These are phyloP conservation scores for Bisporella sp. DNA, from an alignment of 2,329 filamentous ascomycete species.

Conservation along the genomic window DNA sequence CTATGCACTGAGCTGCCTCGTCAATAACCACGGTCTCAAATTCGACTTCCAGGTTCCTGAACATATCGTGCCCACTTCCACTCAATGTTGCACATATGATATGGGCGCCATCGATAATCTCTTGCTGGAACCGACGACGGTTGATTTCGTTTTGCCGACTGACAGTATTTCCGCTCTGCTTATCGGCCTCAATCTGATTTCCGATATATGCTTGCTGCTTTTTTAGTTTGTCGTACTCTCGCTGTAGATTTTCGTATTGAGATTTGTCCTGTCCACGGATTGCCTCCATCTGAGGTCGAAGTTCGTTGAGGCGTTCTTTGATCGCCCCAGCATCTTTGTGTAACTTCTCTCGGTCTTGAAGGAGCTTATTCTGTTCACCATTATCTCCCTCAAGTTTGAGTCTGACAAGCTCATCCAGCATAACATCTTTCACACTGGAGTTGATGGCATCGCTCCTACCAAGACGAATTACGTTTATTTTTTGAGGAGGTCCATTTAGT, in stretches of 20 bases:
- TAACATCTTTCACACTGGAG: slow-evolving; percentile 79
- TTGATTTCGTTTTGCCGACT: slow-evolving; percentile 82
- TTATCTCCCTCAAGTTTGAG: slow-evolving; percentile 59
- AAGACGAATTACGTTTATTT: slow-evolving; percentile 81
- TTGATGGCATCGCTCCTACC: slow-evolving; percentile 93
- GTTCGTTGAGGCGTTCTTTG: slow-evolving; percentile 65
- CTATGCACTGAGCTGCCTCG: slow-evolving; percentile 96
- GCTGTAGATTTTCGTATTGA: slow-evolving; percentile 51
- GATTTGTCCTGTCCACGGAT: slow-evolving; percentile 48
- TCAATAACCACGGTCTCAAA: slow-evolving; percentile 99
- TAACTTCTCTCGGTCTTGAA: slow-evolving; percentile 46
- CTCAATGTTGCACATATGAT: slow-evolving; percentile 93
- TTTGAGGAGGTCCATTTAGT: slow-evolving; percentile 61
- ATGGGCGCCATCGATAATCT: slow-evolving; percentile 84
- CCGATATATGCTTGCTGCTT: slow-evolving; percentile 71
- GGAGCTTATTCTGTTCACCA: slow-evolving; percentile 45
- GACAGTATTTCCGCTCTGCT: slow-evolving; percentile 76
- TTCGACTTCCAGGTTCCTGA: slow-evolving; percentile 87
- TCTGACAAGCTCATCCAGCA: slow-evolving; percentile 85
- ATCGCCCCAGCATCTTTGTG: slow-evolving; percentile 61
- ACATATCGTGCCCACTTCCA: slow-evolving; percentile 95
- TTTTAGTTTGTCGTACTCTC: slow-evolving; percentile 72
- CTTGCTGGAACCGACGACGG: slow-evolving; percentile 77
- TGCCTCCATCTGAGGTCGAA: slow-evolving; percentile 66
- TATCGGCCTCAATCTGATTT: slow-evolving; percentile 76